Conservation (phyloP, 441 rosid genomes). For the Pelargonium myrrhifolium region DNA sequence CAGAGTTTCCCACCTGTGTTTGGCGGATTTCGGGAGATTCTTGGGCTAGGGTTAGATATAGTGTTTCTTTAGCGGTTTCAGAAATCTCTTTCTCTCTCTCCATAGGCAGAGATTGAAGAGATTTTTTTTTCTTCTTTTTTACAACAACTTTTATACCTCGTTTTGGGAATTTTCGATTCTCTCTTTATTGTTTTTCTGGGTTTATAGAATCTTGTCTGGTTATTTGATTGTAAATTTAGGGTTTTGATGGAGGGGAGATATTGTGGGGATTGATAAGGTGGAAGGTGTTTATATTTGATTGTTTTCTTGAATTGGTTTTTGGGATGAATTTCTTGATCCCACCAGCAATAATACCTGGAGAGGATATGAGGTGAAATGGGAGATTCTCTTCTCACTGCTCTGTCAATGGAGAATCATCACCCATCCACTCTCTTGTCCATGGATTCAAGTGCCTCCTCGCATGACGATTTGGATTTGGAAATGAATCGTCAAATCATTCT, state of each 20-base stretch:
- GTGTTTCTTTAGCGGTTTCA: conserved; percentile 11
- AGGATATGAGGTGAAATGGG: conserved; percentile 33
- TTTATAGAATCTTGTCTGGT: background rate
- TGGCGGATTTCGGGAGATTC: conserved; percentile 16
- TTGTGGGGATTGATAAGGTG: conserved; percentile 22
- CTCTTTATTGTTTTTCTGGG: background rate
- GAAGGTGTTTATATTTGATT: background rate
- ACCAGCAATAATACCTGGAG: background rate
- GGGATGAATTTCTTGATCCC: background rate
- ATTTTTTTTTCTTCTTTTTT: background rate
- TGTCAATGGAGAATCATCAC: conserved; percentile 76
- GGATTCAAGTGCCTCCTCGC: conserved; percentile 59
- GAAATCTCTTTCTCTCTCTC: conserved; percentile 8
- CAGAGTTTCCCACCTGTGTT: conserved; percentile 18
- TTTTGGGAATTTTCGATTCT: too few species aligned
- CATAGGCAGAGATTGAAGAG: background rate
- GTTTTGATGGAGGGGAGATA: conserved; percentile 22
- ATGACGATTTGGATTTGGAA: conserved; percentile 71
- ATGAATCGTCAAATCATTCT: conserved; percentile 47
- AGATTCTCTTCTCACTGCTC: conserved; percentile 50
- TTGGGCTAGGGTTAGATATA: conserved; percentile 15
- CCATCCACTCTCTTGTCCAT: conserved; percentile 79
- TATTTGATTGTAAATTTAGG: conserved; percentile 19
- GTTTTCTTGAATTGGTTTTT: background rate
- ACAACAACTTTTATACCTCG: too few species aligned